phyloP scores from a whole-genome alignment of 1,284 basidiomycete genomes.

The Bjerkandera adusta region DNA sequence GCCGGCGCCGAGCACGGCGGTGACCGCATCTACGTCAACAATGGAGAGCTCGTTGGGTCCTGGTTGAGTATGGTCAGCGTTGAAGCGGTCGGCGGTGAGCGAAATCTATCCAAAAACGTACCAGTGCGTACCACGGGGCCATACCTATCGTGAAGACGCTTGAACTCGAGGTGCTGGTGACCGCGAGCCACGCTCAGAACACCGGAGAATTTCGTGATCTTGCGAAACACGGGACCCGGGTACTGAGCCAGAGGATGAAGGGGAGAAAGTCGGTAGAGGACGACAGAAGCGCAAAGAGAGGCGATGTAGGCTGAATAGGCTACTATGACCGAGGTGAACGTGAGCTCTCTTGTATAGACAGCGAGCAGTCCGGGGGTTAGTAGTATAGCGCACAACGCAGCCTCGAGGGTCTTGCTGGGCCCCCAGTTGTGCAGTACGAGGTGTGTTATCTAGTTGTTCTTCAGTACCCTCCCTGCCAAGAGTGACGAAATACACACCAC shows the following conservation, averaged over 20 bases:
- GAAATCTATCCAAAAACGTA: conserved; percentile 13
- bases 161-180: conserved; percentile 34
- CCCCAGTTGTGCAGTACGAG: too few species aligned
- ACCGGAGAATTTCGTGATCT: conserved; percentile 35
- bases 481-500: too few species aligned
- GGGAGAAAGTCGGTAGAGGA: conserved; percentile 41
- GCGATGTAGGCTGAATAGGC: conserved; percentile 18
- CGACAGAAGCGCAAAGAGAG: conserved; percentile 31
- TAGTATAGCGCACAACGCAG: too few species aligned
- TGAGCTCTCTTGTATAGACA: too few species aligned
- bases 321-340: too few species aligned
- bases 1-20: conserved; percentile 17
- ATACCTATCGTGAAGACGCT: conserved; percentile 38
- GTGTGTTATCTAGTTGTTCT: too few species aligned
- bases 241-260: conserved; percentile 41
- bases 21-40: conserved; percentile 19
- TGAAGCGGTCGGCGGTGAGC: background rate
- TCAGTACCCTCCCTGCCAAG: too few species aligned
- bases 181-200: conserved; percentile 30
- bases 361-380: too few species aligned
- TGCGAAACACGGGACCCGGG: conserved; percentile 39
- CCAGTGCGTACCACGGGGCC: conserved; percentile 44
- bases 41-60: conserved; percentile 30
- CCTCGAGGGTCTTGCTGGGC: too few species aligned
- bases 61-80: background rate